phyloP scores from a whole-genome alignment of 148 eudicot genomes.

The Camellia japonica region DNA sequence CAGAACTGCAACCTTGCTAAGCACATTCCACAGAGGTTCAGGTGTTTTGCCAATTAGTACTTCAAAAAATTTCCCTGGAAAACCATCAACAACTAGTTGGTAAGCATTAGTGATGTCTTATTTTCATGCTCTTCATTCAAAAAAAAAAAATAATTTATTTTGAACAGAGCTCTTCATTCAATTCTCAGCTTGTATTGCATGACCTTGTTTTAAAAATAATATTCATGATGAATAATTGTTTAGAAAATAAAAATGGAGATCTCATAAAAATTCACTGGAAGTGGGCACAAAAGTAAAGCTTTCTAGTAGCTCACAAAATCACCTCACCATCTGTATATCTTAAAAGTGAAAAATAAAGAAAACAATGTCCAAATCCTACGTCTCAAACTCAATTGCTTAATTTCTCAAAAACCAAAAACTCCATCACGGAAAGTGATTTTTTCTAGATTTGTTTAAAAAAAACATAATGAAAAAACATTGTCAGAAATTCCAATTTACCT shows the following conservation, averaged over 20 bases:
- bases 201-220: neutral
- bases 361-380: neutral
- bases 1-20: slow-evolving; percentile 62
- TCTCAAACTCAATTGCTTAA: neutral
- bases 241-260: neutral
- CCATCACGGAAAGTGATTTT: neutral
- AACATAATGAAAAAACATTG: neutral
- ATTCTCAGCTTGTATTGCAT: neutral
- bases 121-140: neutral
- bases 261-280: neutral
- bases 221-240: neutral
- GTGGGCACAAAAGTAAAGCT: neutral
- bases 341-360: neutral
- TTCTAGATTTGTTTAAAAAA: neutral
- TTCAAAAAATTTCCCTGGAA: slow-evolving; percentile 87
- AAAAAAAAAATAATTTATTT: too few relatives aligned
- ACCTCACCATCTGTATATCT: neutral
- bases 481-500: neutral
- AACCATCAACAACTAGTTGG: slow-evolving; percentile 11
- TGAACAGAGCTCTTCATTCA: neutral
- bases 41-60: slow-evolving; percentile 71
- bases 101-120: neutral
- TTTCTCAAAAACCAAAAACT: neutral
- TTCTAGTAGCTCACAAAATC: neutral
- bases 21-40: slow-evolving; percentile 72